Conservation (phyloP, 495 filamentous ascomycete genomes). For the Podospora tetraspora region DNA sequence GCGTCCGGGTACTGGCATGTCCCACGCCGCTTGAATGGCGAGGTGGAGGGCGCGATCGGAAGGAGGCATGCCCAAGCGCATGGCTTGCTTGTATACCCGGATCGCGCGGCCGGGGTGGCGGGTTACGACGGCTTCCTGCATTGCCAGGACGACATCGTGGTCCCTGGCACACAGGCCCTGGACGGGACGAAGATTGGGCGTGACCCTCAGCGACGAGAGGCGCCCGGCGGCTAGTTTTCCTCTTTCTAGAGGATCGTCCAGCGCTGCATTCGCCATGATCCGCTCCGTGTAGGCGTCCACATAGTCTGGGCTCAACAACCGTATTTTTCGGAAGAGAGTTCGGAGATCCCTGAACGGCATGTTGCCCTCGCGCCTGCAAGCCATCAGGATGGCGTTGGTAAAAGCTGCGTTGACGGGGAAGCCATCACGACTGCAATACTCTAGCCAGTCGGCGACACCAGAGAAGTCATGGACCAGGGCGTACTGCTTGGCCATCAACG, state of each 20-base stretch:
- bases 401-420: constrained; percentile 34
- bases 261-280: constrained; percentile 35
- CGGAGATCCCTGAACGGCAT: constrained; percentile 37
- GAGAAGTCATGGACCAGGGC: constrained; percentile 35
- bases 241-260: constrained; percentile 16
- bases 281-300: constrained; percentile 32
- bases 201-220: constrained; percentile 19
- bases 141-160: constrained; percentile 31
- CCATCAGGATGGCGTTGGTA: constrained; percentile 39
- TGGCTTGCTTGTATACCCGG: constrained; percentile 33
- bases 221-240: constrained; percentile 19
- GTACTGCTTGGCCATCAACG: constrained; percentile 44
- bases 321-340: constrained; percentile 32
- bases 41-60: constrained; percentile 30
- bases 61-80: constrained; percentile 29
- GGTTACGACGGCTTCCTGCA: constrained; percentile 31
- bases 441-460: constrained; percentile 35
- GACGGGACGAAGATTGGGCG: constrained; percentile 17
- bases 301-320: constrained; percentile 24
- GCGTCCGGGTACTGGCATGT: constrained; percentile 4
- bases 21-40: constrained; percentile 38
- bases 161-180: constrained; percentile 17
- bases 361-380: constrained; percentile 32
- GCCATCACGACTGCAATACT: constrained; percentile 28
- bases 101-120: constrained; percentile 23